Conservation (phyloP, 768 basidiomycete species). For the Tricholoma furcatifolium region DNA sequence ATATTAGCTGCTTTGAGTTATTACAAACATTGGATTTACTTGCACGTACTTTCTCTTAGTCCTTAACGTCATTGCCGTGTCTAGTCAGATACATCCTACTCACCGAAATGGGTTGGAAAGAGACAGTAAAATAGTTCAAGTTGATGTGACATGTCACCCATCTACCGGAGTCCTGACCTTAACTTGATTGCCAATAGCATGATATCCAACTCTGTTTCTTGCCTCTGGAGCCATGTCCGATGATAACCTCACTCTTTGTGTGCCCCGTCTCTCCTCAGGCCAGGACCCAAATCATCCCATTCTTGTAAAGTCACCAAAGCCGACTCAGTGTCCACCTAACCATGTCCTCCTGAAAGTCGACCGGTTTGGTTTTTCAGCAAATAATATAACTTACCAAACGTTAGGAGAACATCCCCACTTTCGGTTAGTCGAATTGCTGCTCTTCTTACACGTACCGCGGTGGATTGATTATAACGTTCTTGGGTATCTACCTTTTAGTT, state of each 20-base stretch:
- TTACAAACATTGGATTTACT: too few species aligned
- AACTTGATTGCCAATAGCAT: too few species aligned
- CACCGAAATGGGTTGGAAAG: too few species aligned
- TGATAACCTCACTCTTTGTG: conserved; percentile 29
- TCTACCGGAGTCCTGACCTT: too few species aligned
- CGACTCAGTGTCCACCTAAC: conserved; percentile 32
- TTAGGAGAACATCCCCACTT: conserved; percentile 50
- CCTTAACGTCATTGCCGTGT: too few species aligned
- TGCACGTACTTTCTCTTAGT: too few species aligned
- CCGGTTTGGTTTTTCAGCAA: conserved; percentile 70
- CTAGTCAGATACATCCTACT: too few species aligned
- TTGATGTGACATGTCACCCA: too few species aligned
- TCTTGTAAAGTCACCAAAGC: conserved; percentile 20
- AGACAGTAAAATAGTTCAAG: too few species aligned
- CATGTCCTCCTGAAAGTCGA: conserved; percentile 59
- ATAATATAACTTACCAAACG: conserved; percentile 70
- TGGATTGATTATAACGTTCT: not conserved
- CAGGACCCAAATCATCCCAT: conserved; percentile 21
- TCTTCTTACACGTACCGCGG: not conserved
- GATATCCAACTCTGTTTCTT: too few species aligned
- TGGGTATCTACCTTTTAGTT: conserved; percentile 34
- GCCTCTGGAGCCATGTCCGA: not conserved
- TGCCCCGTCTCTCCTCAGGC: conserved; percentile 27
- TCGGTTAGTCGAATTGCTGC: conserved; percentile 28
- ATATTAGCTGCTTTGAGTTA: too few species aligned